A percentile compares a stretch with the other conserved stretches of the same genome.
These are phyloP conservation scores for Diplodia scrobiculata DNA, from an alignment of 2,329 filamentous ascomycete species.

Conservation along the genomic window DNA sequence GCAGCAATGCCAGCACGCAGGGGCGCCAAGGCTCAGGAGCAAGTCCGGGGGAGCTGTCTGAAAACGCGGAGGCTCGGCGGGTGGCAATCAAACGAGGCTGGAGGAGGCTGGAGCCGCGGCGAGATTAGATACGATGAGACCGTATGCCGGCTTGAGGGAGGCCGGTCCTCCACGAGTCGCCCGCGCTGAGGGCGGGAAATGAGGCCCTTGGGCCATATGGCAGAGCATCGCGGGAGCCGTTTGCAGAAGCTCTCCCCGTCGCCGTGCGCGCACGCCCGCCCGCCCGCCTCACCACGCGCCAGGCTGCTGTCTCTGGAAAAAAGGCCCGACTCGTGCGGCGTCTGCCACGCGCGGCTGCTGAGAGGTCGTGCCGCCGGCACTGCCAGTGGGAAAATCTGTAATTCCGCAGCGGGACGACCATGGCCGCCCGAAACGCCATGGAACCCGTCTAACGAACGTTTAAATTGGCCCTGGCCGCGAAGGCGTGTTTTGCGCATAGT, in stretches of 20 bases:
- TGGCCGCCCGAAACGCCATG: constrained; percentile 20
- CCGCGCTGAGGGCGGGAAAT: constrained; percentile 21
- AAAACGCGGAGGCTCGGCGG: constrained; percentile 14
- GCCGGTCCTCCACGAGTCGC: constrained; percentile 16
- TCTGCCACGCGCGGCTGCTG: background rate
- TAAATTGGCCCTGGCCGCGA: constrained; percentile 19
- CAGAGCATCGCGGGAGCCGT: constrained; percentile 14
- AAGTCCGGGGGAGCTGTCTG: constrained; percentile 13
- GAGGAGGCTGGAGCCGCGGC: constrained; percentile 11
- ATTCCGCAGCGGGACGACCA: constrained; percentile 10
- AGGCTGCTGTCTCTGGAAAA: constrained; percentile 13
- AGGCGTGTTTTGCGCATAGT: constrained; percentile 18
- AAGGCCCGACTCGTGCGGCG: constrained; percentile 21
- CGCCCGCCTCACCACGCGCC: constrained; percentile 7
- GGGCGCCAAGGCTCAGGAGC: constrained; percentile 4
- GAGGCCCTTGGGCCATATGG: constrained; percentile 4
- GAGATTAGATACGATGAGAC: constrained; percentile 29
- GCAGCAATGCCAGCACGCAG: constrained; percentile 1
- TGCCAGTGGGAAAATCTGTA: constrained; percentile 1
- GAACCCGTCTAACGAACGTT: constrained; percentile 25
- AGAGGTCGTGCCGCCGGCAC: background rate
- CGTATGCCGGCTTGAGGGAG: constrained; percentile 23
- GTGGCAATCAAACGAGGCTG: constrained; percentile 23
- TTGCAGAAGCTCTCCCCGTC: constrained; percentile 7
- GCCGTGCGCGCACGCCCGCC: background rate